Evolutionary conservation across 2,329 filamentous ascomycete species (phyloP), one percentile per base, ranked within the genome.

Genomic region (Fusarium sublunatum): DNA sequence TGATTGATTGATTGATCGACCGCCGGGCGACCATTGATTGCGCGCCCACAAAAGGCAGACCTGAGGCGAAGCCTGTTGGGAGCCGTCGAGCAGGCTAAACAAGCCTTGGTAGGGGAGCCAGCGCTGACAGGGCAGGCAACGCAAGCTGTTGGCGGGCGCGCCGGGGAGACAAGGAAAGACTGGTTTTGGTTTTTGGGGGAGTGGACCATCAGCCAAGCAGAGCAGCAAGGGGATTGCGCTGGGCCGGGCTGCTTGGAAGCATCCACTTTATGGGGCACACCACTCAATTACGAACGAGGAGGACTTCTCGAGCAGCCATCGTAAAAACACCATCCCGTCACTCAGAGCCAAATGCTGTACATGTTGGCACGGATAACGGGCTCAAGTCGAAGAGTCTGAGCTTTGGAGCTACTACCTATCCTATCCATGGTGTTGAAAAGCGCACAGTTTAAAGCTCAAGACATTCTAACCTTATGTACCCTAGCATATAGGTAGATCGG

Each of bases 31-130:
- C 40, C 42, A 52, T 57, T 67, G 63, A 69, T 70, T 66, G 64
- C 60, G 64, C 25, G 19, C 41, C 57, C 57, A 70, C 63, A 65
- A 65, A 56, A 64, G 48, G 57, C 53, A 64, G 55, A 64, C 63
- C 58, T 69, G 67, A 70, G 67, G 65, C 63, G 67, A 67, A 68
- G 58, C 63, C 54, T 63, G 58, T 63, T 64, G 59, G 59, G 25
- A 54, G 63, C 58, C 62, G 54, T 45, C 49, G 36, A 58, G 53
- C 29, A 50, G 54, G 63, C 58, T 60, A 66, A 60, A 53, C 46
- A 58, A 53, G 56, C 44, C 48, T 42, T 46, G 49, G 47, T 45
- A 49, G 42, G 41, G 57, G 32, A 19, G 13, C 46, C 34, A 60
- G 55, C 46, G 24, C 46, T 52, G 61, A 39, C 39, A 61, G 50